Base-by-base conservation (phyloP, 106 monocot species). In the Dendrobium catenatum region DNA sequence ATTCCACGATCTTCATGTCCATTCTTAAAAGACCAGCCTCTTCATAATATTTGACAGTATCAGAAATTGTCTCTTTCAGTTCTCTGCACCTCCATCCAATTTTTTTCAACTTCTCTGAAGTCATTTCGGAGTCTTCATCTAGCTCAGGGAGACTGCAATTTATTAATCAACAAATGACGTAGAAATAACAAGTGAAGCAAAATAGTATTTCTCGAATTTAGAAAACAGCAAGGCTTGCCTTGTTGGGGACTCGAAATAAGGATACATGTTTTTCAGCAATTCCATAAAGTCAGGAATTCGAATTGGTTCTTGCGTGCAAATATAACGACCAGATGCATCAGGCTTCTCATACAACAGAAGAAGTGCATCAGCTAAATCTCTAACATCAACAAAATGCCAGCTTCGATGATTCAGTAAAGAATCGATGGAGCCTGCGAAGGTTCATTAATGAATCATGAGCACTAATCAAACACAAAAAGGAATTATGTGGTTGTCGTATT, bases 301-400 rank as follows among this genome's bases (percentile, higher is more conserved):
- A 15, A 78, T 77, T 0, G 58, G 64, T 42, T 84, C 58, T 83
- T 26, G 37, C 84, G 86, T 8, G 79, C 84, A 68, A 77, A 84
- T 84, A 80, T 86, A 81, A 0, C 91, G 81, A 16, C 93, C 86
- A 1, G 85, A 89, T 74, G 89, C 86, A 37, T 91, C 86, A 47
- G 72, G 79, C 72, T 81, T 84, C 77, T 89, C 89, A 40, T 84
- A 89, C 11, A 75, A 46, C 26, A 89, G 31, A 24, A 89, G 79
- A 26, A 86, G 46, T 18, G 89, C 86, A 37, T 86, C 89, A 27
- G 86, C 89, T 26, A 89, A 51, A 68, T 89, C 89, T 73, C 89
- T 66, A 73, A 84, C 89, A 78, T 89, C 89, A 41, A 89, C 89
- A 81, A 86, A 41, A 66, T 18, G 59, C 59, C 59, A 20, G n/a